phyloP scores from a whole-genome alignment of 2,329 filamentous ascomycete species.

The Didymella segeticola region DNA sequence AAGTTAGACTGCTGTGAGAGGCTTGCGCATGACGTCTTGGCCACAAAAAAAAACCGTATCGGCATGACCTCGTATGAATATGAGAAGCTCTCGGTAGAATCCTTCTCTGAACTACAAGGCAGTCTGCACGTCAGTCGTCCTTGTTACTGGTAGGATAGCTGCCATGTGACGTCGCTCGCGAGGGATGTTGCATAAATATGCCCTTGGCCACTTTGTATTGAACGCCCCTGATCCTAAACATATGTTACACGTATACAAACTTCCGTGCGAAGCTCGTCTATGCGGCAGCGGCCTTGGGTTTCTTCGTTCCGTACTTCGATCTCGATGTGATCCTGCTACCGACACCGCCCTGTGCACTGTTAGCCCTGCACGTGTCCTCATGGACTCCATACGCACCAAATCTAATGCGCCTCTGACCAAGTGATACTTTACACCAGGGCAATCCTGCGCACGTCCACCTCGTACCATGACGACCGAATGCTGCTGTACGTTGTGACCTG shows the following conservation, averaged over 20 bases:
- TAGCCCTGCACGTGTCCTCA: conserved; percentile 20
- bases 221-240: conserved; percentile 37
- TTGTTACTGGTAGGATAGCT: too few relatives aligned
- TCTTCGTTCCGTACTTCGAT: conserved; percentile 99
- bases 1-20: not conserved
- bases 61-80: not conserved
- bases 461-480: conserved; percentile 97
- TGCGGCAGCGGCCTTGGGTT: conserved; percentile 71
- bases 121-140: too few relatives aligned
- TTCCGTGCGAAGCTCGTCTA: conserved; percentile 19
- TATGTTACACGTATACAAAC: conserved; percentile 39
- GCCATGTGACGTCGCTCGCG: not conserved
- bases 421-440: conserved; percentile 96
- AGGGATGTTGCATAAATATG: not conserved
- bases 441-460: conserved; percentile 93
- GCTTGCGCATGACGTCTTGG: too few relatives aligned
- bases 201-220: conserved; percentile 9
- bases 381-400: conserved; percentile 69
- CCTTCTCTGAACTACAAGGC: too few relatives aligned
- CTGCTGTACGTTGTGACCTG: conserved; percentile 96
- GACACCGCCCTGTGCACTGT: conserved; percentile 77
- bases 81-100: too few relatives aligned
- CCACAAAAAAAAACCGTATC: too few relatives aligned
- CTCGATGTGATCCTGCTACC: conserved; percentile 81
- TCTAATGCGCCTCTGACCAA: conserved; percentile 90